A percentile compares a stretch with the other conserved stretches of the same genome.
Conservation (phyloP, 1,139 yeast genomes). For the Debaryomyces singareniensis region DNA sequence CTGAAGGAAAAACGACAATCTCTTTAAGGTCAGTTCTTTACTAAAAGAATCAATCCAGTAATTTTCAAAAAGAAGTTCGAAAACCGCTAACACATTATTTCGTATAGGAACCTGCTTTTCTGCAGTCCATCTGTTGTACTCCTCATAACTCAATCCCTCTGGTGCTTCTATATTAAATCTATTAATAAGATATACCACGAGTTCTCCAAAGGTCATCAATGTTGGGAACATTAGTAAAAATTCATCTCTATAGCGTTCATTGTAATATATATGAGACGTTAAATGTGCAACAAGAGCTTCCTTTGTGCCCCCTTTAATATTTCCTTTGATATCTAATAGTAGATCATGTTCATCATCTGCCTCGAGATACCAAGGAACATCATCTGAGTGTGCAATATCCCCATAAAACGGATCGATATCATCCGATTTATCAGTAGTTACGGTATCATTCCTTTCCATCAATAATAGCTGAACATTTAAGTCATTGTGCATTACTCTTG, state of each 20-base stretch:
- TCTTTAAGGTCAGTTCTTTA: constrained; percentile 40
- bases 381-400: constrained; percentile 28
- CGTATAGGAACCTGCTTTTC: constrained; percentile 66
- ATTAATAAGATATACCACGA: constrained; percentile 54
- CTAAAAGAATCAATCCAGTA: constrained; percentile 72
- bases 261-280: constrained; percentile 70
- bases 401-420: constrained; percentile 34
- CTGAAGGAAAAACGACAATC: constrained; percentile 55
- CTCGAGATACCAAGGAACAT: constrained; percentile 75
- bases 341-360: constrained; percentile 73
- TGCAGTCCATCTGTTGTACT: constrained; percentile 74
- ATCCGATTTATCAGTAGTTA: constrained; percentile 30
- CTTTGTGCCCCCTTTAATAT: constrained; percentile 79
- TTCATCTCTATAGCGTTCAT: constrained; percentile 62
- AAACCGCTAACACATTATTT: constrained; percentile 59
- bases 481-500: constrained; percentile 72
- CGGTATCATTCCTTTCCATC: constrained; percentile 57
- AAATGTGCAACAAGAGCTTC: constrained; percentile 77
- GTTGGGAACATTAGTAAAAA: constrained; percentile 74
- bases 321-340: constrained; percentile 66
- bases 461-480: constrained; percentile 56
- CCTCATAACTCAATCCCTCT: constrained; percentile 80
- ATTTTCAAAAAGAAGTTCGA: constrained; percentile 65
- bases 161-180: constrained; percentile 79
- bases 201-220: constrained; percentile 62